Percentiles rank a stretch among this genome's conserved stretches.
Conservation (phyloP, 2,329 filamentous ascomycete species). For the Teratosphaeria gauchensis region DNA sequence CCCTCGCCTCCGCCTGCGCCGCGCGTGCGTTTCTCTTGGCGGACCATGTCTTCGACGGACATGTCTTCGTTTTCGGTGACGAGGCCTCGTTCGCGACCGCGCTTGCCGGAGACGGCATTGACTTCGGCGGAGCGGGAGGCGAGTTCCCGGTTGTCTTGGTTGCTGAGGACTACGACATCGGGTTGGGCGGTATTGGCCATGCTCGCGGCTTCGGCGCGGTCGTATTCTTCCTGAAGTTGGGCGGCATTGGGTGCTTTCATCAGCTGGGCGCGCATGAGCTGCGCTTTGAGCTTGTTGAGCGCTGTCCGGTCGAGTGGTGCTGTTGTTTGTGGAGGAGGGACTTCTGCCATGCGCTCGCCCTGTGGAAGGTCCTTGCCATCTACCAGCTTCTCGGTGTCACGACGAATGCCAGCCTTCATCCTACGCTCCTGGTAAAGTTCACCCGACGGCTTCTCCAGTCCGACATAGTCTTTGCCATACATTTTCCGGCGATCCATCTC, state of each 20-base stretch:
- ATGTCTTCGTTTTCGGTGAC: conserved; percentile 93
- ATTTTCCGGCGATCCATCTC: conserved; percentile 74
- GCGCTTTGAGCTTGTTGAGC: conserved; percentile 81
- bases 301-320: conserved; percentile 61
- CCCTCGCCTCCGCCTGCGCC: conserved; percentile 61
- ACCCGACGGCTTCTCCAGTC: conserved; percentile 78
- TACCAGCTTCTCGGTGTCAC: conserved; percentile 21
- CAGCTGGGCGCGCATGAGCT: conserved; percentile 92
- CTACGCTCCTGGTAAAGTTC: conserved; percentile 74
- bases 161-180: conserved; percentile 68
- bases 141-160: conserved; percentile 83
- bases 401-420: conserved; percentile 45
- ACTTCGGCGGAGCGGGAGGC: conserved; percentile 72
- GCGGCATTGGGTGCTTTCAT: conserved; percentile 65
- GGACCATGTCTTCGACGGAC: conserved; percentile 92
- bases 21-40: conserved; percentile 80
- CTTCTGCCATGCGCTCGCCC: conserved; percentile 49
- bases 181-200: conserved; percentile 44
- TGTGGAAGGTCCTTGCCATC: conserved; percentile 31
- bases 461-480: conserved; percentile 77
- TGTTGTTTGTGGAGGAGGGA: conserved; percentile 38
- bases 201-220: conserved; percentile 58
- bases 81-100: conserved; percentile 72
- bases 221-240: conserved; percentile 75
- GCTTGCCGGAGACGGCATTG: conserved; percentile 65